Evolutionary conservation across 2,329 filamentous ascomycete genomes (phyloP).

Genomic region (Sclerotinia glacialis): DNA sequence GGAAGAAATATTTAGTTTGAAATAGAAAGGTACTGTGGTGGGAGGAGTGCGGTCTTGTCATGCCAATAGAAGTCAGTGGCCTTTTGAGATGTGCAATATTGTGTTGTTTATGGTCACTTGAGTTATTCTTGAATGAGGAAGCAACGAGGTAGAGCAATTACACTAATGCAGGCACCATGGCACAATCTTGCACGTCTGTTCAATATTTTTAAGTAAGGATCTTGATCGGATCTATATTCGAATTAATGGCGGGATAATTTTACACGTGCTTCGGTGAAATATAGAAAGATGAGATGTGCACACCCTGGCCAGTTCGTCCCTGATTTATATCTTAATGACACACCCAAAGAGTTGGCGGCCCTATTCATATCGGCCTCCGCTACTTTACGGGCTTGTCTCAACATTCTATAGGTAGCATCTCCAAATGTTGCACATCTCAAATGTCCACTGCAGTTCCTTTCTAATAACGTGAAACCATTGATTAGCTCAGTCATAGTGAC

Average conservation of each 20-base stretch:
- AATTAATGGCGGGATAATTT: no score
- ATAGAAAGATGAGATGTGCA: background rate
- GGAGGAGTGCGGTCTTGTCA: background rate
- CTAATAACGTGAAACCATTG: background rate
- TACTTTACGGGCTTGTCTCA: background rate
- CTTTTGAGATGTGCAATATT: constrained; percentile 15
- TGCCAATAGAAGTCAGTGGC: background rate
- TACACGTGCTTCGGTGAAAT: background rate
- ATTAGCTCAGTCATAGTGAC: no score
- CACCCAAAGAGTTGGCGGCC: background rate
- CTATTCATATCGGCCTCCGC: background rate
- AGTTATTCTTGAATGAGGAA: background rate
- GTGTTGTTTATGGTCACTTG: background rate
- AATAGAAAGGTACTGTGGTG: no score
- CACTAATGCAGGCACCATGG: background rate
- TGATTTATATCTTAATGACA: background rate
- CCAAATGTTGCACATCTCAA: background rate
- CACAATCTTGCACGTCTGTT: background rate
- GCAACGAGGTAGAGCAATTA: background rate
- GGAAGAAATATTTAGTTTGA: background rate
- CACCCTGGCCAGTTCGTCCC: no score
- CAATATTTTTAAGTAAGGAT: background rate
- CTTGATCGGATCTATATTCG: background rate
- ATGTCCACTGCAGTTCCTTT: background rate
- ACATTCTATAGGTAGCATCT: background rate